Conservation (phyloP, 202 grass and related monocot species). For the Dendrocalamus latiflorus region DNA sequence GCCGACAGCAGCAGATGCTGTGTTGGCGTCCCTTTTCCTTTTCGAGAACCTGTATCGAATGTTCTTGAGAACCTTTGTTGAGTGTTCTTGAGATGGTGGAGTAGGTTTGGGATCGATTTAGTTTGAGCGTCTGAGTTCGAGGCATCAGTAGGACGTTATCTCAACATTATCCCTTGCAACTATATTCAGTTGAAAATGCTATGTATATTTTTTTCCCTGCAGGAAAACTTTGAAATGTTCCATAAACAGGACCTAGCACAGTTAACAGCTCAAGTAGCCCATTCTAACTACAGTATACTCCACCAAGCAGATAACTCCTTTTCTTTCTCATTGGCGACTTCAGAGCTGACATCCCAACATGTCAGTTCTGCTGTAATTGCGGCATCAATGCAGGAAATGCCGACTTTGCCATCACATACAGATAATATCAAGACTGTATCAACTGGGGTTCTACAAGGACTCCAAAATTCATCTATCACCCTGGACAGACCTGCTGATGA, state of each 20-base stretch:
- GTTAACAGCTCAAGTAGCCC: conserved; percentile 46
- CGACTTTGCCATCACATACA: conserved; percentile 11
- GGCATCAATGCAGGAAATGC: not conserved
- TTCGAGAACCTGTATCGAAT: no score
- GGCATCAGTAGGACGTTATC: no score
- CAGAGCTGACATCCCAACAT: conserved; percentile 10
- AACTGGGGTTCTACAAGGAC: conserved; percentile 22
- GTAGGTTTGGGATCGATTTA: no score
- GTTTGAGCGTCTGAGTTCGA: no score
- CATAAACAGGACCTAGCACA: conserved; percentile 47
- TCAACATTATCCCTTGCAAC: no score
- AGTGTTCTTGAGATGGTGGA: no score
- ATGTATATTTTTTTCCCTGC: not conserved
- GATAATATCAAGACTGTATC: no score
- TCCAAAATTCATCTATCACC: conserved; percentile 4
- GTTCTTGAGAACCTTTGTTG: no score
- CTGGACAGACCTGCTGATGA: conserved; percentile 55
- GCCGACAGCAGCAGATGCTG: no score
- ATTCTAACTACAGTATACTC: conserved; percentile 26
- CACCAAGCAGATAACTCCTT: not conserved
- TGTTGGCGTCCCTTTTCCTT: no score
- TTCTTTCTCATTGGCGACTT: conserved; percentile 12
- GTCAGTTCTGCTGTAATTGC: not conserved
- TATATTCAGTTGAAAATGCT: not conserved
- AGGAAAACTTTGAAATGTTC: conserved; percentile 58